A percentile compares a stretch with the other conserved stretches of the same genome.
These are phyloP conservation scores for Blastomyces gilchristii DNA, from an alignment of 2,329 filamentous ascomycete genomes.

Conservation along the genomic window DNA sequence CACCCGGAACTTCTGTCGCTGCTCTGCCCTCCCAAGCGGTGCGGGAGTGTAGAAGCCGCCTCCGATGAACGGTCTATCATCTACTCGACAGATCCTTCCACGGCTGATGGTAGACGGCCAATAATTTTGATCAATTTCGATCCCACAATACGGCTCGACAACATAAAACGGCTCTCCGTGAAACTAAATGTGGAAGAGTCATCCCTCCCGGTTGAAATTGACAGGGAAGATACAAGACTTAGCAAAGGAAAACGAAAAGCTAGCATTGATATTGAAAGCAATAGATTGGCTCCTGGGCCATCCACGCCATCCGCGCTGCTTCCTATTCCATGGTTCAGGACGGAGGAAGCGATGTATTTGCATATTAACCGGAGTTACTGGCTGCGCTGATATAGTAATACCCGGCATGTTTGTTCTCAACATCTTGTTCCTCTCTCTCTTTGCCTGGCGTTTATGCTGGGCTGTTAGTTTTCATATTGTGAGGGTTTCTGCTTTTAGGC, in stretches of 20 bases:
- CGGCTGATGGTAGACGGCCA: conserved; percentile 8
- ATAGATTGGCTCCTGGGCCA: neutral
- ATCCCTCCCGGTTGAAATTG: conserved; percentile 3
- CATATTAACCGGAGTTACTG: conserved; percentile 15
- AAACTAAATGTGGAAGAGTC: neutral
- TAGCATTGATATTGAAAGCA: neutral
- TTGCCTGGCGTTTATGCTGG: neutral
- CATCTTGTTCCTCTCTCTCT: neutral
- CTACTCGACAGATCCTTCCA: conserved; percentile 13
- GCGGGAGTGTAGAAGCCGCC: conserved; percentile 17
- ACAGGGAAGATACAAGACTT: conserved; percentile 1
- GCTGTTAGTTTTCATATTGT: neutral
- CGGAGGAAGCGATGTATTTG: conserved; percentile 13
- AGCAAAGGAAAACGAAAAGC: conserved; percentile 1
- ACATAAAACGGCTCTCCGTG: conserved; percentile 10
- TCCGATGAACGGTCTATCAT: conserved; percentile 16
- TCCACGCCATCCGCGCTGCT: neutral
- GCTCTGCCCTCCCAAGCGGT: conserved; percentile 30
- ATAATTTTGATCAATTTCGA: conserved; percentile 17
- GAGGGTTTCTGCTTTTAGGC: neutral
- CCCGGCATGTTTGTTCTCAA: neutral
- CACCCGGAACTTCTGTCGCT: conserved; percentile 29
- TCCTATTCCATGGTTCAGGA: conserved; percentile 11
- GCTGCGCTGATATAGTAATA: conserved; percentile 13
- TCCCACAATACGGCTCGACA: conserved; percentile 13